Conservation (phyloP, 768 basidiomycete species). For the Suillus occidentalis region DNA sequence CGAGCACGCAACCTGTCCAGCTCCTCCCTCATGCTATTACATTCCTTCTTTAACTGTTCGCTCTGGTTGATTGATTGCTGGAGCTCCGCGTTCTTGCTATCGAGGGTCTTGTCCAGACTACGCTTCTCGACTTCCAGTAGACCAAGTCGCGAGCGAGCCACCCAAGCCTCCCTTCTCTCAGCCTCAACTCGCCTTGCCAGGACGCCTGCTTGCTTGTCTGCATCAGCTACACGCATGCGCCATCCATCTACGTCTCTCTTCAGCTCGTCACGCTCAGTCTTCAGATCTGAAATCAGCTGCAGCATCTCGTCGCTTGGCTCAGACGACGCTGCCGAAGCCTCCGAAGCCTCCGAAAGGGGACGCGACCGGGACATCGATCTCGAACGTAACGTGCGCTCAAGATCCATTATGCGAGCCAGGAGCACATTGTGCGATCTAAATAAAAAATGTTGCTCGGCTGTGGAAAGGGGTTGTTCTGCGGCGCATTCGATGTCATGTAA, state of each 20-base stretch:
- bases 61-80: conserved; percentile 31
- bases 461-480: conserved; percentile 54
- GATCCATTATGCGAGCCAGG: conserved; percentile 76
- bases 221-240: conserved; percentile 71
- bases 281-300: conserved; percentile 71
- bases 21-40: conserved; percentile 30
- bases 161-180: conserved; percentile 83
- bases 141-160: conserved; percentile 71
- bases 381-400: conserved; percentile 64
- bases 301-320: conserved; percentile 80
- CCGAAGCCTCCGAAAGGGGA: conserved; percentile 52
- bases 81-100: conserved; percentile 32
- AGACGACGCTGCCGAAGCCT: conserved; percentile 33
- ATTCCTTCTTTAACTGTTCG: conserved; percentile 24
- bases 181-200: conserved; percentile 69
- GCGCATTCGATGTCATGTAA: conserved; percentile 20
- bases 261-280: conserved; percentile 86
- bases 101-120: conserved; percentile 50
- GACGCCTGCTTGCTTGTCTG: conserved; percentile 67
- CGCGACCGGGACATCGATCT: conserved; percentile 45
- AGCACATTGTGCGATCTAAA: conserved; percentile 83
- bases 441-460: conserved; percentile 82
- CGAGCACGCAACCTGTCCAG: conserved; percentile 30
- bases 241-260: conserved; percentile 88
- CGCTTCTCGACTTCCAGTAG: conserved; percentile 67